Percentiles rank a stretch among this genome's conserved stretches.
These are phyloP conservation scores for Aspergillus nidulans DNA, from an alignment of 495 filamentous ascomycete genomes.

Conservation along the genomic window DNA sequence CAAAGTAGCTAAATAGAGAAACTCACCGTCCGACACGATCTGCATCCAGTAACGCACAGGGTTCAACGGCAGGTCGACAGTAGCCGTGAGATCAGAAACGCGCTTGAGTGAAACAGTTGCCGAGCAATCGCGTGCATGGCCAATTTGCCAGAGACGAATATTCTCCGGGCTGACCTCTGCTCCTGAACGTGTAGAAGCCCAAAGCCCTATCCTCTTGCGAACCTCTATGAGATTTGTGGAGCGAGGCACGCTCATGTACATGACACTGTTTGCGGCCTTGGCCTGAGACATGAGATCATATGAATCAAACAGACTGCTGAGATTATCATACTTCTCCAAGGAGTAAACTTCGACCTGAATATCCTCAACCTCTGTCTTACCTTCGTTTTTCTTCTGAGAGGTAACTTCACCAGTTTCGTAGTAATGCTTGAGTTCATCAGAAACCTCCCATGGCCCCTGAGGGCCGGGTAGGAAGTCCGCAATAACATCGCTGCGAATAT, in stretches of 20 bases:
- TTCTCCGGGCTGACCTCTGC: constrained; percentile 26
- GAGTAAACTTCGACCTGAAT: constrained; percentile 43
- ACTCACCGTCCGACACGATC: constrained; percentile 35
- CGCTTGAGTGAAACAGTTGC: constrained; percentile 37
- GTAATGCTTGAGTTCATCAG: constrained; percentile 32
- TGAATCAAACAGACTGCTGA: constrained; percentile 39
- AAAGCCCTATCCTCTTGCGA: constrained; percentile 38
- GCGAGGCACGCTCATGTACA: constrained; percentile 40
- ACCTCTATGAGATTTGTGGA: constrained; percentile 37
- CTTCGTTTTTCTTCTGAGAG: constrained; percentile 7
- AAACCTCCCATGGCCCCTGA: constrained; percentile 39
- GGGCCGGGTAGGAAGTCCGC: constrained; percentile 39
- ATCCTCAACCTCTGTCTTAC: constrained; percentile 13
- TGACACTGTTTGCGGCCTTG: constrained; percentile 32
- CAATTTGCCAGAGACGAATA: constrained; percentile 43
- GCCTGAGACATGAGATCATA: constrained; percentile 46
- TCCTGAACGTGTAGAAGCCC: constrained; percentile 25
- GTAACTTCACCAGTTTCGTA: constrained; percentile 32
- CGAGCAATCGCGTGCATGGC: constrained; percentile 33
- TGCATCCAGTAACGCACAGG: constrained; percentile 43
- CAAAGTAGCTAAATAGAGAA: neutral
- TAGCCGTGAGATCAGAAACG: constrained; percentile 31
- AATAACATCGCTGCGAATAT: constrained; percentile 52
- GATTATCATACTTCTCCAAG: constrained; percentile 29
- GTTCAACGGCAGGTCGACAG: constrained; percentile 26